Percentiles rank a stretch among this genome's conserved stretches.
Conservation (phyloP, 164 flowering plant genomes). For the Tinospora cordifolia region DNA sequence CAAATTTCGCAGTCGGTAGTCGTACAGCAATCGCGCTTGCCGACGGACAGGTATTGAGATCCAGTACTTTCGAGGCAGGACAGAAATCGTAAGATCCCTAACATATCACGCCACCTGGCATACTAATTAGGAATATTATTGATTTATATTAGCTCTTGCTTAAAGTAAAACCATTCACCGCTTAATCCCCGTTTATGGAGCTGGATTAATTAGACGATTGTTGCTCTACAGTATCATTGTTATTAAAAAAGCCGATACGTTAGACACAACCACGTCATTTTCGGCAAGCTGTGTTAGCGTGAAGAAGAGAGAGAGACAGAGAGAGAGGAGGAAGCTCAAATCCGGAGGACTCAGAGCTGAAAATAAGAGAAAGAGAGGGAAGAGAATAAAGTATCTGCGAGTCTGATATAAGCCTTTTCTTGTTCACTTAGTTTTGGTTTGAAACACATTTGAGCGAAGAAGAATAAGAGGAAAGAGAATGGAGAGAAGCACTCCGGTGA, state of each 20-base stretch:
- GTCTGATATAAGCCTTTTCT: not conserved
- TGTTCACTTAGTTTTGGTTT: not conserved
- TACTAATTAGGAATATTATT: not conserved
- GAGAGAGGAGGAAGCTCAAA: not conserved
- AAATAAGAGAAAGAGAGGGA: constrained; percentile 11
- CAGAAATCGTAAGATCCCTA: not conserved
- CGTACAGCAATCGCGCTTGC: not conserved
- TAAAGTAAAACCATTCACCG: not conserved
- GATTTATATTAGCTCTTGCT: no score
- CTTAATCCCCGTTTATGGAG: not conserved
- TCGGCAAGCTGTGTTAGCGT: not conserved
- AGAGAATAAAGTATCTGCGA: constrained; percentile 2
- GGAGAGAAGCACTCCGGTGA: constrained; percentile 74
- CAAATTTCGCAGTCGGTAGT: not conserved
- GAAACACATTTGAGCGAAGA: not conserved
- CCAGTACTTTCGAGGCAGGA: not conserved
- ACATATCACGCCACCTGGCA: not conserved
- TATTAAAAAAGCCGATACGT: not conserved
- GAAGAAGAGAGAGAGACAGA: not conserved
- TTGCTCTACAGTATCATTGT: not conserved
- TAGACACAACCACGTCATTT: not conserved
- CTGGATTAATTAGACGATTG: not conserved
- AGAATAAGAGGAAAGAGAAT: constrained; percentile 17
- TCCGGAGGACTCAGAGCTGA: not conserved
- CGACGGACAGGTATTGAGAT: not conserved